These are phyloP conservation scores for Hypholoma sublateritium DNA, from an alignment of 768 basidiomycete species.

Conservation along the genomic window DNA sequence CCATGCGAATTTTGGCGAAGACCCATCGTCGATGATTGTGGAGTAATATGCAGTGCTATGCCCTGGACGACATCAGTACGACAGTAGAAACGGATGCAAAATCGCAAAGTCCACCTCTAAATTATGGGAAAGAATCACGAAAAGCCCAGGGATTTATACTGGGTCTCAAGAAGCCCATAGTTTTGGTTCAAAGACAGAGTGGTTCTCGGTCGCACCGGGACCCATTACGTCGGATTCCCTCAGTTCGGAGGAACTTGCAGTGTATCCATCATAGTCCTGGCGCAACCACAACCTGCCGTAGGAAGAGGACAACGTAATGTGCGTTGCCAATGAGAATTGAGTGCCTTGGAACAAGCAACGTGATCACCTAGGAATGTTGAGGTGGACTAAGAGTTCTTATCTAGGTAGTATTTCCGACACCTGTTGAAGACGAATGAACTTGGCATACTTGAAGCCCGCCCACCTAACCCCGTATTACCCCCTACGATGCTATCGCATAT, in stretches of 20 bases:
- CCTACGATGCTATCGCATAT: too few species aligned
- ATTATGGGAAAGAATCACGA: constrained; percentile 14
- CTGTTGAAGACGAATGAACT: too few species aligned
- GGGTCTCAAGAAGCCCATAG: constrained; percentile 10
- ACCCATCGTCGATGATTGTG: not conserved
- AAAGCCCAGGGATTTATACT: constrained; percentile 18
- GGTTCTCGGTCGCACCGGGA: constrained; percentile 18
- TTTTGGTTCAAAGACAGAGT: constrained; percentile 12
- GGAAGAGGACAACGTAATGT: constrained; percentile 3
- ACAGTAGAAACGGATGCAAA: not conserved
- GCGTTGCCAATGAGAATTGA: not conserved
- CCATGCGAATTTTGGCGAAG: too few species aligned
- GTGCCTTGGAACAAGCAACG: not conserved
- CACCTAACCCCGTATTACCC: too few species aligned
- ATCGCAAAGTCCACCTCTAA: constrained; percentile 13
- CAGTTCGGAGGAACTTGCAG: constrained; percentile 9
- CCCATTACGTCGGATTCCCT: constrained; percentile 13
- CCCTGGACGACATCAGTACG: constrained; percentile 8
- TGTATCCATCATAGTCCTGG: constrained; percentile 8
- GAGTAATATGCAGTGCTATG: constrained; percentile 3
- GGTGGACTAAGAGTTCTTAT: too few species aligned
- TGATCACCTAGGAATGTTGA: too few species aligned
- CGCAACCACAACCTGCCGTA: constrained; percentile 11
- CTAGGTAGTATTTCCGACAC: too few species aligned
- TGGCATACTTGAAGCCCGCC: too few species aligned